Conservation (phyloP, 1,284 basidiomycete species). For the Ustilago hordei region DNA sequence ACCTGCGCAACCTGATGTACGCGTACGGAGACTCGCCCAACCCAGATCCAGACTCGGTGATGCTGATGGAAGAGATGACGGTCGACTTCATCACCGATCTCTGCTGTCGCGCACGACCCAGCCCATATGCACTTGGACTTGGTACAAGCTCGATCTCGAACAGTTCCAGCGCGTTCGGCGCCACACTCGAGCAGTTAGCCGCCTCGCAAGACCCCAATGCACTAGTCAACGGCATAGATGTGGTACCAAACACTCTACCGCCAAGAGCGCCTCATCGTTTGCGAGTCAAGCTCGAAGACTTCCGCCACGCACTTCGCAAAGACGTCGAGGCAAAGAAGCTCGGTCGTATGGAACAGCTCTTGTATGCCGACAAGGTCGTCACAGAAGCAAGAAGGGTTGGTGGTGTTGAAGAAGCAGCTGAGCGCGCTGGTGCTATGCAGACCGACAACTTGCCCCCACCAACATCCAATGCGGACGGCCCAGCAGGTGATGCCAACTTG, state of each 20-base stretch:
- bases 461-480: slow-evolving; percentile 14
- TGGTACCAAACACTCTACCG: slow-evolving; percentile 25
- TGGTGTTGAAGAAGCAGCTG: slow-evolving; percentile 62
- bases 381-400: slow-evolving; percentile 63
- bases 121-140: slow-evolving; percentile 55
- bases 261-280: slow-evolving; percentile 52
- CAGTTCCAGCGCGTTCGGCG: slow-evolving; percentile 32
- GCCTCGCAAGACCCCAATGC: slow-evolving; percentile 26
- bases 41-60: slow-evolving; percentile 85
- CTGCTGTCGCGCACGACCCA: slow-evolving; percentile 73
- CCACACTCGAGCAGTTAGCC: slow-evolving; percentile 28
- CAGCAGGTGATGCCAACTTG: slow-evolving; percentile 18
- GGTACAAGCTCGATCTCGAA: slow-evolving; percentile 49
- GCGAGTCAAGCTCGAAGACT: slow-evolving; percentile 66
- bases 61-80: slow-evolving; percentile 92
- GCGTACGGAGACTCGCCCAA: slow-evolving; percentile 93
- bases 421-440: slow-evolving; percentile 55
- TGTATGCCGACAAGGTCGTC: slow-evolving; percentile 68
- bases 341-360: slow-evolving; percentile 64
- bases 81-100: slow-evolving; percentile 91
- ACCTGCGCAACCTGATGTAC: slow-evolving; percentile 85
- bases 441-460: slow-evolving; percentile 41
- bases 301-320: slow-evolving; percentile 65
- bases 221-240: slow-evolving; percentile 20
- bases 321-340: slow-evolving; percentile 65